Conservation (phyloP, 202 grass and related monocot species). For the Carex sylvatica region DNA sequence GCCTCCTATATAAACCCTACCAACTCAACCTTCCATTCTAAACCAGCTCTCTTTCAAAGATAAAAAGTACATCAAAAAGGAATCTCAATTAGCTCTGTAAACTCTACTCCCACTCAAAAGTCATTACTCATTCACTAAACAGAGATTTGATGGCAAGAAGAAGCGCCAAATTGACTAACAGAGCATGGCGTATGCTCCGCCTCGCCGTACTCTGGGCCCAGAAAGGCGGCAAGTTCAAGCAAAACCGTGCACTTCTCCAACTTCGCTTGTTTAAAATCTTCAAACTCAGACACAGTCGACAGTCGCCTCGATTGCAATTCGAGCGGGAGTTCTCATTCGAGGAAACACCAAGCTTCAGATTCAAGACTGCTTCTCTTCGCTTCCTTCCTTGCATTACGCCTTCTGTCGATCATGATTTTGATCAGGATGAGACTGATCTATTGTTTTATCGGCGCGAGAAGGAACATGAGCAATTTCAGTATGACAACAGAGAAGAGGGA, state of each 20-base stretch:
- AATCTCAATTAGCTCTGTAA: no score
- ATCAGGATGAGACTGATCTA: constrained; percentile 22
- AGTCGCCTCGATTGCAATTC: constrained; percentile 17
- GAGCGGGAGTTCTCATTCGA: constrained; percentile 85
- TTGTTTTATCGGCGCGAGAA: constrained; percentile 32
- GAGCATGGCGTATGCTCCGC: constrained; percentile 60
- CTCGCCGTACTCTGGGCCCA: constrained; percentile 62
- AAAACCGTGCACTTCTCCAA: constrained; percentile 24
- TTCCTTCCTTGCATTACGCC: constrained; percentile 71
- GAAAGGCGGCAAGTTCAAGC: constrained; percentile 33
- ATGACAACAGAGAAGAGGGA: background rate
- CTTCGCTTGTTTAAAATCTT: constrained; percentile 51
- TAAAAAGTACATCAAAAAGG: background rate
- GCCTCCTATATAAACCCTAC: constrained; percentile 11
- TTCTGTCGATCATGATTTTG: background rate
- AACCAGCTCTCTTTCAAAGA: background rate
- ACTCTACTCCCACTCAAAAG: no score
- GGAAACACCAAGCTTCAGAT: constrained; percentile 73
- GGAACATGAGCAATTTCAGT: constrained; percentile 27
- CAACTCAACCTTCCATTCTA: background rate
- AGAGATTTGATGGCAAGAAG: constrained; percentile 29
- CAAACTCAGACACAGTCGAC: constrained; percentile 25
- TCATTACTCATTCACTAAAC: background rate
- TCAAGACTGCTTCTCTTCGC: constrained; percentile 58
- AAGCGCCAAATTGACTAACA: constrained; percentile 14